Evolutionary conservation across 2,329 filamentous ascomycete genomes (phyloP).

Genomic region (Fusarium tjaetaba): DNA sequence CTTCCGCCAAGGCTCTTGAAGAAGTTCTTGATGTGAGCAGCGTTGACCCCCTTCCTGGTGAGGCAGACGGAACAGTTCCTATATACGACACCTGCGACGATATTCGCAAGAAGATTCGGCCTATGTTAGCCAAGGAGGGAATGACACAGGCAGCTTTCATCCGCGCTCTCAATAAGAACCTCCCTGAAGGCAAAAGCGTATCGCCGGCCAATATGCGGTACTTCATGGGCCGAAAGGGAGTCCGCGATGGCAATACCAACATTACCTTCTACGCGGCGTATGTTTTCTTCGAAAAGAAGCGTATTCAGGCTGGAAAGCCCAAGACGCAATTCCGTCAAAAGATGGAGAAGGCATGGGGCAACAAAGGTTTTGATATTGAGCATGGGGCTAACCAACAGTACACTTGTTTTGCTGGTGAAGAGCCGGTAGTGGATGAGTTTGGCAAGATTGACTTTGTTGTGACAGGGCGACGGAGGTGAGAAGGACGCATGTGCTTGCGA

Average conservation of each 20-base stretch:
- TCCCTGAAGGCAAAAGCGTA: slow-evolving; percentile 50
- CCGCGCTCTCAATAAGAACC: slow-evolving; percentile 58
- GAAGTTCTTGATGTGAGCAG: slow-evolving; percentile 51
- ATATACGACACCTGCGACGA: slow-evolving; percentile 69
- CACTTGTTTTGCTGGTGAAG: slow-evolving; percentile 8
- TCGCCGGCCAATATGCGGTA: slow-evolving; percentile 56
- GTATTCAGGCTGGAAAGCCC: slow-evolving; percentile 60
- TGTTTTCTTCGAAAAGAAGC: slow-evolving; percentile 68
- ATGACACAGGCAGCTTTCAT: slow-evolving; percentile 63
- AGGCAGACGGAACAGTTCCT: slow-evolving; percentile 56
- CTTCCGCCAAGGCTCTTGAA: slow-evolving; percentile 40
- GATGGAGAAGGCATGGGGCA: slow-evolving; percentile 57
- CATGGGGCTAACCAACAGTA: slow-evolving; percentile 23
- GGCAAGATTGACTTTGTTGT: slow-evolving; percentile 26
- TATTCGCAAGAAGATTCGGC: slow-evolving; percentile 65
- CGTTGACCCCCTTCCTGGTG: slow-evolving; percentile 56
- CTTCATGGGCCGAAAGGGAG: slow-evolving; percentile 62
- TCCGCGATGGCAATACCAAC: slow-evolving; percentile 58
- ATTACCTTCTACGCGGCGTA: slow-evolving; percentile 64
- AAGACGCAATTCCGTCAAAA: slow-evolving; percentile 61
- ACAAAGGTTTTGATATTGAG: slow-evolving; percentile 40
- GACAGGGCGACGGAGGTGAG: background rate
- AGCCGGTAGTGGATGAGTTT: slow-evolving; percentile 31
- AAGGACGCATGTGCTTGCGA: background rate
- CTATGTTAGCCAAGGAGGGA: slow-evolving; percentile 54